Evolutionary conservation across 2,329 filamentous ascomycete species (phyloP).

Genomic region (Cladophialophora bantiana): DNA sequence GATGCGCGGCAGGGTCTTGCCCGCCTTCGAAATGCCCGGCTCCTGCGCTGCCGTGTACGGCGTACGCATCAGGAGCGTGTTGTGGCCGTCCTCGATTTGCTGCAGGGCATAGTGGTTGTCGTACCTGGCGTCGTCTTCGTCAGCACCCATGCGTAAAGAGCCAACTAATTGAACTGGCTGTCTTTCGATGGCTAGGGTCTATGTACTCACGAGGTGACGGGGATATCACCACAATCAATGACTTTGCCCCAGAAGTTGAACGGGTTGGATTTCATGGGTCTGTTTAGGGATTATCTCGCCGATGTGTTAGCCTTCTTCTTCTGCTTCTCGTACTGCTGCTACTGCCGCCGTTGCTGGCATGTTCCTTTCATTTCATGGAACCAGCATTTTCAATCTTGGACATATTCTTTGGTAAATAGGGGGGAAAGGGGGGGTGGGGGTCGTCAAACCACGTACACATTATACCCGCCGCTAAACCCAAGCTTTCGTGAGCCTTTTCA

Average conservation of each 20-base stretch:
- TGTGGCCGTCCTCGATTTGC: constrained; percentile 87
- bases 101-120: constrained; percentile 82
- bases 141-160: background rate
- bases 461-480: constrained; percentile 78
- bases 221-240: constrained; percentile 83
- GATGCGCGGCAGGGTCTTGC: constrained; percentile 77
- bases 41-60: constrained; percentile 73
- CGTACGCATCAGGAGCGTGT: constrained; percentile 72
- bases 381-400: background rate
- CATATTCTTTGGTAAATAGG: background rate
- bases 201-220: constrained; percentile 75
- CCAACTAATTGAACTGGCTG: background rate
- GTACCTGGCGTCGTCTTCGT: constrained; percentile 60
- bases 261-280: constrained; percentile 75
- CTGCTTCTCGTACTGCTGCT: background rate
- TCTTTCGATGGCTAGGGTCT: background rate
- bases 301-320: background rate
- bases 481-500: constrained; percentile 56
- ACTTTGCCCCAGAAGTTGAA: constrained; percentile 83
- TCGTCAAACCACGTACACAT: constrained; percentile 58
- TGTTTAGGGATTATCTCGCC: constrained; percentile 6
- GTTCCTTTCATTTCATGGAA: background rate
- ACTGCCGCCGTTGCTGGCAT: background rate
- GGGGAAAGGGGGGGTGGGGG: background rate
- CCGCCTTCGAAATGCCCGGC: constrained; percentile 72